phyloP scores from a whole-genome alignment of 2,329 filamentous ascomycete genomes.

The Fusarium concolor region DNA sequence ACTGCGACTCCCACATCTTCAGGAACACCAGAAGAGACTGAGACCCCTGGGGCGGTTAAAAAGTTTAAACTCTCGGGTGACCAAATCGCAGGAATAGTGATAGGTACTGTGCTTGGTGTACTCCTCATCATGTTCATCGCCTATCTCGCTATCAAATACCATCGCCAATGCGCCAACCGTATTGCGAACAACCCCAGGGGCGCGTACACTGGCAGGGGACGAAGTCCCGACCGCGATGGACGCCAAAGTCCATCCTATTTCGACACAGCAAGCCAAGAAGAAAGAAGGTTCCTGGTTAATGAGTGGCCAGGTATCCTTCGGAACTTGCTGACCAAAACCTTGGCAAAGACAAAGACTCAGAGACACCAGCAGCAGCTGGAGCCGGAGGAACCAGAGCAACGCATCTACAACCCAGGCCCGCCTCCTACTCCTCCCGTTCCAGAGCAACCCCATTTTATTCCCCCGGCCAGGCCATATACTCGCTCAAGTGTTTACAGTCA shows the following conservation, averaged over 20 bases:
- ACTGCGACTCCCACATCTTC: not conserved
- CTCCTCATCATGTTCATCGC: not conserved
- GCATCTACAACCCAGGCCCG: not conserved
- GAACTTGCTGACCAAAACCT: not conserved
- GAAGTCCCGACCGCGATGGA: not conserved
- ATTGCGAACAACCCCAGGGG: not conserved
- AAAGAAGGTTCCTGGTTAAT: not conserved
- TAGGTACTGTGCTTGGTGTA: not conserved
- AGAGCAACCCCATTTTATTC: not conserved
- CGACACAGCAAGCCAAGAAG: not conserved
- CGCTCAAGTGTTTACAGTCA: conserved; percentile 20
- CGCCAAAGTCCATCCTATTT: not conserved
- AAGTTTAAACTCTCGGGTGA: not conserved
- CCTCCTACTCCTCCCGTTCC: not conserved
- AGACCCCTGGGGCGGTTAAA: not conserved
- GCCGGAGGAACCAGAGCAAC: not conserved
- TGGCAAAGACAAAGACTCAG: not conserved
- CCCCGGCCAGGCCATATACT: not conserved
- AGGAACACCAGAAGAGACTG: not conserved
- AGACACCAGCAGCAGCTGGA: not conserved
- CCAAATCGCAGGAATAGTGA: not conserved
- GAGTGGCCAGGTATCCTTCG: not conserved
- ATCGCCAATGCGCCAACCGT: not conserved
- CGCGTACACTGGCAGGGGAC: not conserved
- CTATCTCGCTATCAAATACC: not conserved